Conservation (phyloP, 148 eudicot genomes). For the Camellia lanceoleosa region DNA sequence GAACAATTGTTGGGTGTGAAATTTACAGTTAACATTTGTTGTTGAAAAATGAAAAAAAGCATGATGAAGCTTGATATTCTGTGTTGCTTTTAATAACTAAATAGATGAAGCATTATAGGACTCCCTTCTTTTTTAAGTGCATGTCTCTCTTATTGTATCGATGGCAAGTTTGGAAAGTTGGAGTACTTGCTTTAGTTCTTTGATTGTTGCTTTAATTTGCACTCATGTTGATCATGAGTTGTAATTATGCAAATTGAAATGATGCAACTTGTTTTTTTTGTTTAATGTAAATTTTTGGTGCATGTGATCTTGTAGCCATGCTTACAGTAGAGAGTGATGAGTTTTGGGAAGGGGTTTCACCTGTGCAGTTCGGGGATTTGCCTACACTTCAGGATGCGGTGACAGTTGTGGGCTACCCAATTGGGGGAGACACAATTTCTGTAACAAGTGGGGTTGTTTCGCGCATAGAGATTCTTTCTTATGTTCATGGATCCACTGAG, state of each 20-base stretch:
- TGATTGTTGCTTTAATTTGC: background rate
- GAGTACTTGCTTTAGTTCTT: background rate
- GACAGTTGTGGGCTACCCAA: constrained; percentile 93
- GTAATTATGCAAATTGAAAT: background rate
- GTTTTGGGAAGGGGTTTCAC: constrained; percentile 88
- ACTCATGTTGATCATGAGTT: background rate
- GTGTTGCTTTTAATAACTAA: too few species aligned
- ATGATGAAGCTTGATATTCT: too few species aligned
- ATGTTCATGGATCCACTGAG: constrained; percentile 92
- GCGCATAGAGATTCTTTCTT: constrained; percentile 86
- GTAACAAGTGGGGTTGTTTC: constrained; percentile 98
- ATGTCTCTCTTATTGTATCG: background rate
- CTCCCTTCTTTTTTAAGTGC: background rate
- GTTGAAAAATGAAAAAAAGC: too few species aligned
- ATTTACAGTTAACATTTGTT: too few species aligned
- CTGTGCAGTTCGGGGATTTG: constrained; percentile 73
- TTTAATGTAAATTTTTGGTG: background rate
- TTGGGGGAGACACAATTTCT: constrained; percentile 94
- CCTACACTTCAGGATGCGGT: constrained; percentile 97
- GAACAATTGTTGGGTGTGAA: too few species aligned
- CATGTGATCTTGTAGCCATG: constrained; percentile 55
- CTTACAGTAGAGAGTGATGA: constrained; percentile 83
- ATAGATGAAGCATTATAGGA: background rate
- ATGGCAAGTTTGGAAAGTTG: background rate
- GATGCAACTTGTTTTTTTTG: constrained; percentile 11